A percentile compares a stretch with the other conserved stretches of the same genome.
Conservation (phyloP, 495 filamentous ascomycete species). For the Haplographium delicatum region DNA sequence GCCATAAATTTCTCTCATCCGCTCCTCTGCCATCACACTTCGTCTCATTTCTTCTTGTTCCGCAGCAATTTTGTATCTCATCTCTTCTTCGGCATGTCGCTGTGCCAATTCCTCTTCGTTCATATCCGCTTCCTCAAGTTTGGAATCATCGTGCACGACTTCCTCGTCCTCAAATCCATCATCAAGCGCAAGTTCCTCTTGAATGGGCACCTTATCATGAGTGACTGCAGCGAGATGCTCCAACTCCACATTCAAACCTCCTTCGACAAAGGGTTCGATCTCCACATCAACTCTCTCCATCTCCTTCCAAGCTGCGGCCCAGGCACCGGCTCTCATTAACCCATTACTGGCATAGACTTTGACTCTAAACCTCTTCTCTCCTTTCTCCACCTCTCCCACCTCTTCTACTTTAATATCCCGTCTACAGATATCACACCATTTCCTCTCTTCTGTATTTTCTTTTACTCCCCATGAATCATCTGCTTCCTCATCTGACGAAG, state of each 20-base stretch:
- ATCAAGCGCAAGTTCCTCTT: constrained; percentile 18
- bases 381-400: constrained; percentile 14
- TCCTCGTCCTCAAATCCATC: constrained; percentile 30
- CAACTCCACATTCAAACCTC: constrained; percentile 36
- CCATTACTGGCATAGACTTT: constrained; percentile 92
- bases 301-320: constrained; percentile 90
- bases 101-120: constrained; percentile 16
- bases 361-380: constrained; percentile 66
- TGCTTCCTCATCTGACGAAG: constrained; percentile 37
- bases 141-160: neutral
- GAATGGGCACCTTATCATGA: constrained; percentile 21
- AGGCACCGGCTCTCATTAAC: constrained; percentile 84
- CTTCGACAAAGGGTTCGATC: constrained; percentile 58
- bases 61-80: neutral
- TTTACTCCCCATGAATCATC: constrained; percentile 25
- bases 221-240: constrained; percentile 35
- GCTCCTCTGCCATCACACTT: constrained; percentile 32
- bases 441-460: constrained; percentile 31
- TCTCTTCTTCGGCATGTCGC: constrained; percentile 5
- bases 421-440: constrained; percentile 58
- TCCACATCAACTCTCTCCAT: constrained; percentile 98
- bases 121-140: constrained; percentile 12
- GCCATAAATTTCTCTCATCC: constrained; percentile 48
- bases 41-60: constrained; percentile 23
- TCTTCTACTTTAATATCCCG: constrained; percentile 40